These are phyloP conservation scores for Candida albicans DNA, from an alignment of 1,139 yeast genomes.

Conservation along the genomic window DNA sequence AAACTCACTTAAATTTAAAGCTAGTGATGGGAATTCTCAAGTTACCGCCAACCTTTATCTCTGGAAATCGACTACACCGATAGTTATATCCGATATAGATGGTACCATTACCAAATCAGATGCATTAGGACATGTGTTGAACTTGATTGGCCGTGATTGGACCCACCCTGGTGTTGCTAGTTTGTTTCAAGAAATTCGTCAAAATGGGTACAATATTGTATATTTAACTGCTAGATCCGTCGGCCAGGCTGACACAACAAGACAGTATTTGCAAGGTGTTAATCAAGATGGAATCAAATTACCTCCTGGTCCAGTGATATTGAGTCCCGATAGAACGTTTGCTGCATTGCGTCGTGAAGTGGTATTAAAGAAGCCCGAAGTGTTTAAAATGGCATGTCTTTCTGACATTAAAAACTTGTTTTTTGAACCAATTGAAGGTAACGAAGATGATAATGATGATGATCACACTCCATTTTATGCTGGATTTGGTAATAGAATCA, in stretches of 20 bases:
- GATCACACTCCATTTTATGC: slow-evolving; percentile 84
- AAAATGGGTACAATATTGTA: slow-evolving; percentile 90
- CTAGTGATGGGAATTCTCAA: slow-evolving; percentile 78
- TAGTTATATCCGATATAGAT: slow-evolving; percentile 95
- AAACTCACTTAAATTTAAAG: slow-evolving; percentile 75
- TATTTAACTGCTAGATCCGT: slow-evolving; percentile 94
- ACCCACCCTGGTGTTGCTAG: slow-evolving; percentile 96
- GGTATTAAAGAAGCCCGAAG: slow-evolving; percentile 92
- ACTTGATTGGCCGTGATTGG: slow-evolving; percentile 96
- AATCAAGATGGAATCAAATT: slow-evolving; percentile 66
- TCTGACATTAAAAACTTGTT: slow-evolving; percentile 75
- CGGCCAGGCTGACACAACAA: slow-evolving; percentile 92
- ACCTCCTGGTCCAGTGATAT: slow-evolving; percentile 91
- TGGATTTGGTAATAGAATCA: slow-evolving; percentile 95
- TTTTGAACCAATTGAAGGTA: slow-evolving; percentile 31
- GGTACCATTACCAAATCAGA: slow-evolving; percentile 98
- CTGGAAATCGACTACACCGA: slow-evolving; percentile 85
- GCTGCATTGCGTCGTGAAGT: slow-evolving; percentile 93
- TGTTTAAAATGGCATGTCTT: slow-evolving; percentile 96
- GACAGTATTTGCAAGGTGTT: slow-evolving; percentile 78
- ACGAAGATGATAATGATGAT: slow-evolving; percentile 29
- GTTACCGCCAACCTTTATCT: slow-evolving; percentile 72
- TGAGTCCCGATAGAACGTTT: slow-evolving; percentile 95
- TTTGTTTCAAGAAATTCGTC: slow-evolving; percentile 77
- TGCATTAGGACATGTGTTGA: slow-evolving; percentile 94